Evolutionary conservation across 805 yeast species (phyloP).

Genomic region (Wickerhamia fluorescens): DNA sequence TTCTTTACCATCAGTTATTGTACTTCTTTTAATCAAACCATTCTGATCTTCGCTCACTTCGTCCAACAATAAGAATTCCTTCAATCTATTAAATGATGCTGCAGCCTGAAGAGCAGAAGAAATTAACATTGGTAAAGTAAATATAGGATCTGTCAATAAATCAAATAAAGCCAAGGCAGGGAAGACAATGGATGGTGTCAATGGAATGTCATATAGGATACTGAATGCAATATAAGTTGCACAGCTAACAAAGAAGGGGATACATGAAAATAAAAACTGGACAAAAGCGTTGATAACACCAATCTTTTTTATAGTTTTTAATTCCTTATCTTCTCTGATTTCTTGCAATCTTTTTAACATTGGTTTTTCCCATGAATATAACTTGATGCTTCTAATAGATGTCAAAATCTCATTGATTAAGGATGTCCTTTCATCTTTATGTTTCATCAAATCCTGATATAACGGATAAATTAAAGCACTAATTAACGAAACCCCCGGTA

Average conservation of each 20-base stretch:
- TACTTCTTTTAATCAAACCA: slow-evolving; percentile 10
- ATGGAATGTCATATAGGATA: slow-evolving; percentile 13
- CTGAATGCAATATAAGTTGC: slow-evolving; percentile 26
- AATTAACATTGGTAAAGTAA: slow-evolving; percentile 25
- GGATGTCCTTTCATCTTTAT: slow-evolving; percentile 30
- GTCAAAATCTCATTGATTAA: slow-evolving; percentile 32
- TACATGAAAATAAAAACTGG: slow-evolving; percentile 29
- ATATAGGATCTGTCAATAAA: slow-evolving; percentile 28
- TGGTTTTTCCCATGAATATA: slow-evolving; percentile 37
- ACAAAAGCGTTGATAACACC: slow-evolving; percentile 28
- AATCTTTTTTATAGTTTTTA: slow-evolving; percentile 18
- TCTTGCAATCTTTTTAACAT: slow-evolving; percentile 26
- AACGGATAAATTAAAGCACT: slow-evolving; percentile 18
- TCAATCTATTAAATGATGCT: slow-evolving; percentile 28
- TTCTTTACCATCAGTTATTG: slow-evolving; percentile 12
- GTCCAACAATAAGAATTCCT: slow-evolving; percentile 24
- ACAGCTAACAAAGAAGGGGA: slow-evolving; percentile 31
- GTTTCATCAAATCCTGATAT: slow-evolving; percentile 23
- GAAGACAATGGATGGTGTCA: slow-evolving; percentile 32
- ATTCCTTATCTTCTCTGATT: slow-evolving; percentile 30
- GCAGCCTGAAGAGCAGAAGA: slow-evolving; percentile 21
- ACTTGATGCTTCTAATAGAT: slow-evolving; percentile 32
- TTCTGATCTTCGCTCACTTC: slow-evolving; percentile 23
- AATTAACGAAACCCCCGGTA: slow-evolving; percentile 24
- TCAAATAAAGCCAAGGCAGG: slow-evolving; percentile 35